Evolutionary conservation across 441 rosid genomes (phyloP).

Genomic region (Populus tomentosa): DNA sequence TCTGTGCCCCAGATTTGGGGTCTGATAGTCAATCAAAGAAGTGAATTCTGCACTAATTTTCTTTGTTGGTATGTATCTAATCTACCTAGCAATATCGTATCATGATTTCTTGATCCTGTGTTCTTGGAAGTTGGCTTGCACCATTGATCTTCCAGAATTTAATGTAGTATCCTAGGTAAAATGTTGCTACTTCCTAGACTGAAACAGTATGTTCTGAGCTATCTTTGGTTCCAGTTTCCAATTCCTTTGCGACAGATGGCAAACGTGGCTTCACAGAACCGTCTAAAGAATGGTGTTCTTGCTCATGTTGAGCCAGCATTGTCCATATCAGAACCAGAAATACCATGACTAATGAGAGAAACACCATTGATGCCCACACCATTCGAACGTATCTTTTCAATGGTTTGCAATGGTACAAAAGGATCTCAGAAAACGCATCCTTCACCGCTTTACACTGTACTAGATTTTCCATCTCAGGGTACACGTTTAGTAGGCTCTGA

Average conservation of each 20-base stretch:
- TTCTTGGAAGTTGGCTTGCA: constrained; percentile 9
- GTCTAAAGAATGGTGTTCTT: constrained; percentile 21
- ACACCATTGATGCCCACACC: constrained; percentile 48
- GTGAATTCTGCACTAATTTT: background rate
- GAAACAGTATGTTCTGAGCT: constrained; percentile 11
- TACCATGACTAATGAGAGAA: constrained; percentile 45
- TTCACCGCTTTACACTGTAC: constrained; percentile 52
- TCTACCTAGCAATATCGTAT: background rate
- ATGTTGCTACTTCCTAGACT: background rate
- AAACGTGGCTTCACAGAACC: constrained; percentile 35
- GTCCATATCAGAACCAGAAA: constrained; percentile 45
- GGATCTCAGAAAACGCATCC: constrained; percentile 51
- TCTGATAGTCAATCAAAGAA: background rate
- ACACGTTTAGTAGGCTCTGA: constrained; percentile 46
- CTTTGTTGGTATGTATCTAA: background rate
- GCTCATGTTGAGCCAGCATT: constrained; percentile 25
- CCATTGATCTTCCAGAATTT: constrained; percentile 7
- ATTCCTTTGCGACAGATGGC: constrained; percentile 6
- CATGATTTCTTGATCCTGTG: background rate
- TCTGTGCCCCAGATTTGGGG: constrained; percentile 3
- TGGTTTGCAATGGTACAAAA: constrained; percentile 47
- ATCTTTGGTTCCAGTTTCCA: constrained; percentile 8
- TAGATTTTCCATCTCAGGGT: constrained; percentile 55
- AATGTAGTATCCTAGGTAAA: background rate
- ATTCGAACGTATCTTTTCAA: constrained; percentile 38